Evolutionary conservation across 169 alveolate species (phyloP), one percentile per base, ranked within the genome.

Genomic region (Plasmodium yoelii): DNA sequence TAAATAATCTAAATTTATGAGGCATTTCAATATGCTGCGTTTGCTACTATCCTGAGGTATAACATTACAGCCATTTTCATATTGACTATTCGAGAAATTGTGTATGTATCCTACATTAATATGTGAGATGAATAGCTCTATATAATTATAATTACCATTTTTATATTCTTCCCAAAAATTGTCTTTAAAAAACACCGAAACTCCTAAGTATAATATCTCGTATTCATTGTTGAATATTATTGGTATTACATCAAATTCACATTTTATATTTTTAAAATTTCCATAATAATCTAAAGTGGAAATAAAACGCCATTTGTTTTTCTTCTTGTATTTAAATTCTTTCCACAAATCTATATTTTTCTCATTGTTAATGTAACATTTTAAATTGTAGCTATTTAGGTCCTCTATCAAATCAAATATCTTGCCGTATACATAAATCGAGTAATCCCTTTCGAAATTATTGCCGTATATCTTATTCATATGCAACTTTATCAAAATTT

Each of bases 361-460:
- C 60, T 82, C 90, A 82, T 82, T 82, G 15, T 82, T 82, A 10
- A 82, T 68, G 67, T 67, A 82, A 61, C 67, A 82, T 68, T 68
- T 53, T 67, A 67, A 28, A n/a, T 82, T 26, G 59, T 82, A 56
- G n/a, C 55, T 82, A 42, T 82, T 82, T 46, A 82, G 68, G 44
- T 67, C 56, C 55, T 82, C 68, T 46, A 82, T 46, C 46, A 82
- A 46, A 18, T 82, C 90, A 19, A 67, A 59, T 56, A 82, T 28
- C 44, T 53, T 82, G 19, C 90, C 90, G 53, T 65, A 82, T 55
- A 82, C 84, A 82, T 67, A 82, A 44, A 56, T 82, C 18, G 90
- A 46, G 73, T 69, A 8, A 39, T 82, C 89, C n/a, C 53, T 77
- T 46, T 34, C 28, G 42, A 18, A 4, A 22, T 1, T 26, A 63